Evolutionary conservation across 2,329 filamentous ascomycete genomes (phyloP), one percentile per base, ranked within the genome.

Genomic region (Aureobasidium lini): DNA sequence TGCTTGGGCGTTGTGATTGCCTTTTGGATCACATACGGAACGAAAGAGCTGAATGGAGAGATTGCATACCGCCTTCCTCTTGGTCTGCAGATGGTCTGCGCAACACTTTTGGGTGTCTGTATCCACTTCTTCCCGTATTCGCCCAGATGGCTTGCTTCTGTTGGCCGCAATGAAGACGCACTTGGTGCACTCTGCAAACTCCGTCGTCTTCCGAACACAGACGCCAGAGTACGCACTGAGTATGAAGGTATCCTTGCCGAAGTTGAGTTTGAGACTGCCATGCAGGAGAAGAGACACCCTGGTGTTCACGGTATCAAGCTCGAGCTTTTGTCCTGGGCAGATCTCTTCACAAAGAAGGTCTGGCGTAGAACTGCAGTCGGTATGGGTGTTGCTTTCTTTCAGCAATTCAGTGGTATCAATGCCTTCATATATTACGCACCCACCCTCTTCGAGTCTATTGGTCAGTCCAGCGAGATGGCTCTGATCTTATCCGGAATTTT

Each of bases 341-440:
- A 82, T 64, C 79, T 77, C 60, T 80, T 82, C 66, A 76, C 68
- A 59, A 71, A 69, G n/a, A 77, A 78, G 4, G 79, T 76, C 65
- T 78, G 77, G 72, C 32, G 60, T 4, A 39, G 79, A 18, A 81
- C 78, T 0, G 74, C 77, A 44, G 72, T 84, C n/a, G 82, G 80
- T 18, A 69, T 78, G 7, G 73, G 76, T 0, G 65, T 84, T 15
- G 79, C 81, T 73, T 84, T 84, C 65, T 84, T 84, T 66, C 81
- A 84, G 59, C 80, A 82, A 64, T 79, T 81, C 47, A 71, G 76
- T 6, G 79, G 79, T 0, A 79, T 82, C 67, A 82, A 81, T 61
- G 78, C 82, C 1, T 76, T 86, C 1, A 75, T 81, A 60, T 85
- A 85, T 71, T 86, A 84, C 69, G 82, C 81, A 28, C 82, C 82